Evolutionary conservation across 2,329 filamentous ascomycete species (phyloP), one percentile per base, ranked within the genome.

Genomic region (Herpomyces periplanetae): DNA sequence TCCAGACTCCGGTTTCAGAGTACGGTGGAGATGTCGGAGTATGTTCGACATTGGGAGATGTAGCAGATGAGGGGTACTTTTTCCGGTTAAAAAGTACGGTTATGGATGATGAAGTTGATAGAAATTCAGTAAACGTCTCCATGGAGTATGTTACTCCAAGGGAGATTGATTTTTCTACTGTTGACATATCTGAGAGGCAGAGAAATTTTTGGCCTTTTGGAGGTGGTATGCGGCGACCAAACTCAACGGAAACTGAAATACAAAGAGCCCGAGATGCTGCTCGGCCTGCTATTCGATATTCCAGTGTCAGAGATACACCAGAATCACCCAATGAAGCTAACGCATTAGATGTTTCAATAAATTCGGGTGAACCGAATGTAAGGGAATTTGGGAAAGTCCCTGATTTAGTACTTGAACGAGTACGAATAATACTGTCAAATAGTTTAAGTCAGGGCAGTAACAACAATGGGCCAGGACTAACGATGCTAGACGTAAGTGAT

Each of bases 1-100:
- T 66, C 28, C 59, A 68, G 24, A 55, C 53, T 2, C 48, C 51
- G 1, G 63, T n/a, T n/a, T n/a, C 71, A 31, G 60, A 68, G 27
- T 46, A 57, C 22, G 59, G 56, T 20, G 49, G 62, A 21, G 50
- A 53, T 20, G 44, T 48, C 21, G 61, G 55, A 57, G 66, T 46
- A 49, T 60, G 15, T 53, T 54, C 18, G 62, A 71, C 34, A 60
- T 60, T 3, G 50, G n/a, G 51, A 12, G 63, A 71, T 31, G 59
- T 66, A 29, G 55, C 56, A 19, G 57, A 55, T 3, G 65, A 48
- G 28, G 44, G 44, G 13, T 40, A 41, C 16, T 44, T 45, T 40
- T 41, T 48, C 35, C 47, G 47, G 27, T 40, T 44, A 24, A 43
- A 47, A 22, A 38, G 66, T 30, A 60, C 64, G 18, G 56, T 62